phyloP scores from a whole-genome alignment of 805 yeast genomes.

The Lachancea dasiensis region DNA sequence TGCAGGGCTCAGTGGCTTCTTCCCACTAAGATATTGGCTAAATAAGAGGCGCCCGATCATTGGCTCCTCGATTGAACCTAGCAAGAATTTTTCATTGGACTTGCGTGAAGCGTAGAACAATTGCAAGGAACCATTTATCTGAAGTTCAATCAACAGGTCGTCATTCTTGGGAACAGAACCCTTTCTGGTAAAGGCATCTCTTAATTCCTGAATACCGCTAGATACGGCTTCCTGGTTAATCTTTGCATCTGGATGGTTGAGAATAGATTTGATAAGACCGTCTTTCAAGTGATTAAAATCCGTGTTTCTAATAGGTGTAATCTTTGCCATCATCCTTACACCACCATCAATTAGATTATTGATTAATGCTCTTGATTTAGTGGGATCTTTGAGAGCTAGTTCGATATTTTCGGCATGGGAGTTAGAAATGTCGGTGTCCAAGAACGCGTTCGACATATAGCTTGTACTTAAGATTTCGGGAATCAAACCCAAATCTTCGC shows the following conservation, averaged over 20 bases:
- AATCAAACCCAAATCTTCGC: slow-evolving; percentile 44
- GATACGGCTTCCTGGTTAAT: slow-evolving; percentile 41
- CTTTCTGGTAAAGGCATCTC: slow-evolving; percentile 53
- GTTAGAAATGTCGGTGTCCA: slow-evolving; percentile 30
- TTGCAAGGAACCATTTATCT: slow-evolving; percentile 41
- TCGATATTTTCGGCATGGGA: slow-evolving; percentile 38
- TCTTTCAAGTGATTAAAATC: slow-evolving; percentile 87
- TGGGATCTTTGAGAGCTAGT: slow-evolving; percentile 45
- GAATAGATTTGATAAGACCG: slow-evolving; percentile 76
- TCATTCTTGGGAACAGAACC: slow-evolving; percentile 75
- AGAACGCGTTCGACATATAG: slow-evolving; percentile 34
- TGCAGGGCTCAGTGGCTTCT: slow-evolving; percentile 27
- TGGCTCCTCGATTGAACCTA: slow-evolving; percentile 63
- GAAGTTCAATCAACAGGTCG: slow-evolving; percentile 52
- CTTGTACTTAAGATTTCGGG: slow-evolving; percentile 39
- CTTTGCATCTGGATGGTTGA: slow-evolving; percentile 59
- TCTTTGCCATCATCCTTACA: slow-evolving; percentile 61
- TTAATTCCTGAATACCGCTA: slow-evolving; percentile 63
- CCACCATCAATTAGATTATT: slow-evolving; percentile 52
- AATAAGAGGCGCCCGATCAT: slow-evolving; percentile 61
- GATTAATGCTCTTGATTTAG: slow-evolving; percentile 47
- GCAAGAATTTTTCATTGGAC: slow-evolving; percentile 30
- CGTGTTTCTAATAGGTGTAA: slow-evolving; percentile 84
- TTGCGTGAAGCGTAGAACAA: slow-evolving; percentile 39
- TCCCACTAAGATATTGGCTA: slow-evolving; percentile 68